Percentiles rank a stretch among this genome's conserved stretches.
These are phyloP conservation scores for Pleurotus eryngii DNA, from an alignment of 768 basidiomycete species.

Conservation along the genomic window DNA sequence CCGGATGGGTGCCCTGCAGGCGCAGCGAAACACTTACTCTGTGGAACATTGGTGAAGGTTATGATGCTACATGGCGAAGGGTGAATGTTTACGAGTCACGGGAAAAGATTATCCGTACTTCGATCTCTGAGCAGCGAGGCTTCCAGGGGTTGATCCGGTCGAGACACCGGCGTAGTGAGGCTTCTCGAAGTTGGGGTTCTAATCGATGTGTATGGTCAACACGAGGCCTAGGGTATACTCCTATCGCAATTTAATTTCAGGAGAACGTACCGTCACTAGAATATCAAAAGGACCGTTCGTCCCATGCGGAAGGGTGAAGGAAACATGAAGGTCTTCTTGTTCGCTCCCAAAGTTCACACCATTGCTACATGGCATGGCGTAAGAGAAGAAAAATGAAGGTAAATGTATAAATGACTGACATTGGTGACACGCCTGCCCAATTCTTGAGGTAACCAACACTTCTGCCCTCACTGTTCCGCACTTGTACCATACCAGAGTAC, in stretches of 20 bases:
- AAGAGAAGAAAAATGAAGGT: background rate
- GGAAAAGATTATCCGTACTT: background rate
- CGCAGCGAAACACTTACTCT: background rate
- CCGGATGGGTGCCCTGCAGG: background rate
- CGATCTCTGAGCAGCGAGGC: background rate
- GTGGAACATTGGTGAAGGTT: constrained; percentile 1
- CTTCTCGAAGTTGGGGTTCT: constrained; percentile 38
- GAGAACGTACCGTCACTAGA: constrained; percentile 29
- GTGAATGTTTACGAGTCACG: background rate
- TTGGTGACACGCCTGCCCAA: constrained; percentile 21
- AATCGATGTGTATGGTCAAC: background rate
- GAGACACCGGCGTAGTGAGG: constrained; percentile 7
- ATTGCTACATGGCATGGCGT: background rate
- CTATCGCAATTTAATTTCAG: background rate
- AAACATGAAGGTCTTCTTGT: constrained; percentile 1
- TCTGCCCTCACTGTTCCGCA: constrained; percentile 26
- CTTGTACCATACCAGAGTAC: constrained; percentile 31
- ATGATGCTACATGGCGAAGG: background rate
- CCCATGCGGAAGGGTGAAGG: constrained; percentile 11
- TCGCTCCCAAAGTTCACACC: constrained; percentile 4
- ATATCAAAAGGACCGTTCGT: constrained; percentile 28
- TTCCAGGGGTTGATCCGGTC: background rate
- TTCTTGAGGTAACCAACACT: constrained; percentile 33
- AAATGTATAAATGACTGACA: constrained; percentile 14
- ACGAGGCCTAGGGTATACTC: background rate